Evolutionary conservation across 2,329 filamentous ascomycete genomes (phyloP).

Genomic region (Xylariaceae sp.): DNA sequence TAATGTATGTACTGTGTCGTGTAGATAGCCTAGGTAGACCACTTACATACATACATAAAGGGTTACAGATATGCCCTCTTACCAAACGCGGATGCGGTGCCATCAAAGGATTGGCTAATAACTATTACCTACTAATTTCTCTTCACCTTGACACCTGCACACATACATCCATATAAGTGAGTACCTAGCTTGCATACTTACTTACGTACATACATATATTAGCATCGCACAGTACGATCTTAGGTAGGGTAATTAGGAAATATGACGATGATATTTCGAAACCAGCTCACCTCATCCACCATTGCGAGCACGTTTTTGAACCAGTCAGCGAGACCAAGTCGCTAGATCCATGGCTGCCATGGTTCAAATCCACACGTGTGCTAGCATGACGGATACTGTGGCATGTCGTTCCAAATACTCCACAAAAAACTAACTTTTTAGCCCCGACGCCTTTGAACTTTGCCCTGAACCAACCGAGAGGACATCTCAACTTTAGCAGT

Average conservation of each 20-base stretch:
- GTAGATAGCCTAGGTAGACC: neutral
- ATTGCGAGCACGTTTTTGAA: conserved; percentile 28
- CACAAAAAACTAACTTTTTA: conserved; percentile 9
- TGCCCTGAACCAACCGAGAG: conserved; percentile 16
- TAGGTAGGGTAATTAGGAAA: conserved; percentile 5
- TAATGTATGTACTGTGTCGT: no score
- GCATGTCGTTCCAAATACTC: conserved; percentile 9
- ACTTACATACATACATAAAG: conserved; percentile 13
- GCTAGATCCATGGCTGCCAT: conserved; percentile 8
- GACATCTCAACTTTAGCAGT: neutral
- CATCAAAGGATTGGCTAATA: conserved; percentile 15
- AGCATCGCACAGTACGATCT: neutral
- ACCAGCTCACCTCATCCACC: conserved; percentile 32
- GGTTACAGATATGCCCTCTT: conserved; percentile 10
- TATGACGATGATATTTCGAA: conserved; percentile 18
- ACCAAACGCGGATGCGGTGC: conserved; percentile 14
- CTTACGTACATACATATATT: neutral
- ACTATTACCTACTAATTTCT: conserved; percentile 1
- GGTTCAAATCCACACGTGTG: conserved; percentile 23
- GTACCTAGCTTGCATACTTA: no score
- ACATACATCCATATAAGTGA: neutral
- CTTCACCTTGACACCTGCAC: neutral
- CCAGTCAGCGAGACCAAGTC: conserved; percentile 11
- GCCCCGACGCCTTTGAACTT: conserved; percentile 9
- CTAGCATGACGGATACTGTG: conserved; percentile 7